Percentiles rank a stretch among this genome's conserved stretches.
phyloP scores from a whole-genome alignment of 208 protist species.

The Leishmania braziliensis region DNA sequence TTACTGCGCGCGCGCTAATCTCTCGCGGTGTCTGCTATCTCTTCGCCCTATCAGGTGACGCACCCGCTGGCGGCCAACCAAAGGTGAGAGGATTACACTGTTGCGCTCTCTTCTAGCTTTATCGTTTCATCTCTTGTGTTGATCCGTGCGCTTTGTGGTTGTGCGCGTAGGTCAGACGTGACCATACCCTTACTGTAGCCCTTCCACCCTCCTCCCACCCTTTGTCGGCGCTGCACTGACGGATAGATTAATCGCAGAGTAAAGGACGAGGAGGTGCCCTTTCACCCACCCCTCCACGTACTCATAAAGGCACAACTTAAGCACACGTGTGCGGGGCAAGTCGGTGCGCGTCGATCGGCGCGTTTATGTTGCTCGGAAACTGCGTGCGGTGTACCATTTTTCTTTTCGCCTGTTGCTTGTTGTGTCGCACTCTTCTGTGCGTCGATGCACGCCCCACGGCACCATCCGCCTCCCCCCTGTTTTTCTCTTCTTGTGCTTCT shows the following conservation, averaged over 20 bases:
- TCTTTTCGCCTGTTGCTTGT: background rate
- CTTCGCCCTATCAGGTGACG: background rate
- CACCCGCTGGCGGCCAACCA: background rate
- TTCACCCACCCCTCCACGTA: too few species aligned
- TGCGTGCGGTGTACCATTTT: background rate
- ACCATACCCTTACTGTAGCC: background rate
- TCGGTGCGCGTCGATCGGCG: background rate
- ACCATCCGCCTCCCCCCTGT: background rate
- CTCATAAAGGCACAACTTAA: background rate
- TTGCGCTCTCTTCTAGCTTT: background rate
- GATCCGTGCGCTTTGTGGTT: background rate
- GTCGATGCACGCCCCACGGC: background rate
- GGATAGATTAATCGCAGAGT: background rate
- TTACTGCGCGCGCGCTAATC: background rate
- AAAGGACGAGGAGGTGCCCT: background rate
- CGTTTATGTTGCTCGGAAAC: background rate
- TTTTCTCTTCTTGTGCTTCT: background rate
- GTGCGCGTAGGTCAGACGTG: background rate
- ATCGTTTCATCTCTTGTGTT: background rate
- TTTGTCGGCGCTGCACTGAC: background rate
- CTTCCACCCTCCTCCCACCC: background rate
- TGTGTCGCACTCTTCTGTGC: constrained; percentile 3
- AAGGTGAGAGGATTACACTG: background rate
- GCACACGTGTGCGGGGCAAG: background rate
- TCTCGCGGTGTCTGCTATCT: background rate